Evolutionary conservation across 345 rosid species (phyloP).

Genomic region (Bruguiera sexangula): DNA sequence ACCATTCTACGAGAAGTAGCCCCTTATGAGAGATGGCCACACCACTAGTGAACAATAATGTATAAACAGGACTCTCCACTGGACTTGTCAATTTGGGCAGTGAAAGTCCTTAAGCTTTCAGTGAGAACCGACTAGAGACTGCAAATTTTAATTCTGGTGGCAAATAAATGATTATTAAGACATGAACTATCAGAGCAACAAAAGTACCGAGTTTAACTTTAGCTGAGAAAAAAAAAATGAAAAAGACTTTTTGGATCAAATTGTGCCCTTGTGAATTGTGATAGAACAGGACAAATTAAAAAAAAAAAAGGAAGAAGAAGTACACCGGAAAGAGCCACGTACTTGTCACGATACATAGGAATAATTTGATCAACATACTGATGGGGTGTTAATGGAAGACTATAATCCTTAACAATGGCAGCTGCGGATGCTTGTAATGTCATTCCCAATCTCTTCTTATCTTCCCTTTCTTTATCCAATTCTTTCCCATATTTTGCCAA

Average conservation of each 20-base stretch:
- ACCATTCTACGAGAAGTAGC: too few relatives aligned
- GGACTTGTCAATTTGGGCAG: too few relatives aligned
- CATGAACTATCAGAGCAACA: too few relatives aligned
- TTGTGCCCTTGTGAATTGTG: too few relatives aligned
- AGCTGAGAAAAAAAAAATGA: not conserved
- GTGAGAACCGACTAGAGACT: too few relatives aligned
- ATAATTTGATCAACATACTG: constrained; percentile 33
- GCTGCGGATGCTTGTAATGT: constrained; percentile 36
- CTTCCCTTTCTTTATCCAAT: constrained; percentile 24
- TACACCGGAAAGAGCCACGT: not conserved
- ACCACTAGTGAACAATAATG: too few relatives aligned
- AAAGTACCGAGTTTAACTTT: too few relatives aligned
- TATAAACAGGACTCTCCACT: too few relatives aligned
- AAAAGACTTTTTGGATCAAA: not conserved
- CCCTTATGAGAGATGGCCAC: too few relatives aligned
- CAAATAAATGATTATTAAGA: too few relatives aligned
- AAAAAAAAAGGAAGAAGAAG: not conserved
- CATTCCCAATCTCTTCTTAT: constrained; percentile 34
- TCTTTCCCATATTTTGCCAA: constrained; percentile 38
- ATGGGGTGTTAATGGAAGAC: constrained; percentile 37
- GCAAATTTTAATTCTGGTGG: too few relatives aligned
- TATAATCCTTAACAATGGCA: constrained; percentile 36
- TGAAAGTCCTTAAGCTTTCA: too few relatives aligned
- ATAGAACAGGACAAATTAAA: not conserved
- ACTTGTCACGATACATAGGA: constrained; percentile 33